Evolutionary conservation across 495 filamentous ascomycete species (phyloP).

Genomic region (Cladorrhinum samala): DNA sequence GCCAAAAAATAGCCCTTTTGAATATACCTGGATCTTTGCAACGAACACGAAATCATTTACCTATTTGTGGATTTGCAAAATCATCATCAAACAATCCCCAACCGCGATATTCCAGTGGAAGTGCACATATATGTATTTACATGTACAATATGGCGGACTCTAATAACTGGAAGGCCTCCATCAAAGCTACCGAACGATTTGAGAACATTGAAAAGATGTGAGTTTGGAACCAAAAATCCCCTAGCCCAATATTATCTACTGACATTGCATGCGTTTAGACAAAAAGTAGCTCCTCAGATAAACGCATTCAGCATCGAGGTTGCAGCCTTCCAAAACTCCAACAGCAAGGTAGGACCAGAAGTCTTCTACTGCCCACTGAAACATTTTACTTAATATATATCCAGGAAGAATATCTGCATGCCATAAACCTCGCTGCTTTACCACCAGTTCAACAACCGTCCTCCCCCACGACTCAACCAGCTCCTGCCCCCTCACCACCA

Average conservation of each 20-base stretch:
- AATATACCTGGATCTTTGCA: no score
- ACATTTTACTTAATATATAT: constrained; percentile 11
- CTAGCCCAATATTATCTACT: no score
- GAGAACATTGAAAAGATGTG: constrained; percentile 48
- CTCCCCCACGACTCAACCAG: background rate
- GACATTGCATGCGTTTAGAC: no score
- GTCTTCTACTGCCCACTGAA: background rate
- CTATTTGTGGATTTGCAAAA: no score
- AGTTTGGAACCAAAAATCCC: no score
- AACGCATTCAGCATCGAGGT: constrained; percentile 36
- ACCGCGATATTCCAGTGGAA: no score
- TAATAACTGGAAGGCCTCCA: constrained; percentile 19
- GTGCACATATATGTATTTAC: background rate
- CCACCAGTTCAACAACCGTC: background rate
- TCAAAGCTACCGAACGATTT: constrained; percentile 45
- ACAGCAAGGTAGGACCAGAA: constrained; percentile 28
- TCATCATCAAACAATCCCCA: no score
- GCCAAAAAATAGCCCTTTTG: no score
- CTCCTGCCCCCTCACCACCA: background rate
- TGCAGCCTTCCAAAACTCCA: constrained; percentile 37
- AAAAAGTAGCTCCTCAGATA: background rate
- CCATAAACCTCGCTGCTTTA: constrained; percentile 10
- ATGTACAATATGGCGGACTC: constrained; percentile 16
- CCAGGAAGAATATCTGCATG: constrained; percentile 43
- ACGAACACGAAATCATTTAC: no score